Evolutionary conservation across 1,139 yeast genomes (phyloP).

Genomic region (Yamadazyma epiphylla): DNA sequence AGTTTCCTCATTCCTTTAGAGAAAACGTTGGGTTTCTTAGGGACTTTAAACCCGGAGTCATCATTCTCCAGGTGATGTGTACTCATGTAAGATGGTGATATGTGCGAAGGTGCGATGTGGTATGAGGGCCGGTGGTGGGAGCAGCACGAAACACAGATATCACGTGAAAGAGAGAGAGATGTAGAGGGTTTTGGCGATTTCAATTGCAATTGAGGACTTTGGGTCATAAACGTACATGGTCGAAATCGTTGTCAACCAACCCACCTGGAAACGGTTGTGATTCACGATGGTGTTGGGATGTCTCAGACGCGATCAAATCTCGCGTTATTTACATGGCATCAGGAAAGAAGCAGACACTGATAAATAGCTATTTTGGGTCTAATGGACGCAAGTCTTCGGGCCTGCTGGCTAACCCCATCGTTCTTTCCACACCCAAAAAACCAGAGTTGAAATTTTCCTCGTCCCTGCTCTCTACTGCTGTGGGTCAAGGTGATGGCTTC

Average conservation of each 20-base stretch:
- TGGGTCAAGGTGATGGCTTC: constrained; percentile 18
- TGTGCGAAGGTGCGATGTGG: not conserved
- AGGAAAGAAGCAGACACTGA: constrained; percentile 14
- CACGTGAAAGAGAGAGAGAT: no score
- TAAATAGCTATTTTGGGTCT: constrained; percentile 15
- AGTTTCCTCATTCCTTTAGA: constrained; percentile 20
- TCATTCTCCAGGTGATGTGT: not conserved
- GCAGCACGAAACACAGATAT: no score
- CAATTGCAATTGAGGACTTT: no score
- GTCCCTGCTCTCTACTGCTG: constrained; percentile 18
- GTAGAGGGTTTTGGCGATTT: no score
- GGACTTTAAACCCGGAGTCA: constrained; percentile 3
- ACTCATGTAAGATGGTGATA: not conserved
- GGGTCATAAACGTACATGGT: no score
- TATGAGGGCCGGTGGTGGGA: no score
- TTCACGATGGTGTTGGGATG: no score
- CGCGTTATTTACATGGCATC: constrained; percentile 1
- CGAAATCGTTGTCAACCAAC: no score
- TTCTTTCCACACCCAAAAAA: constrained; percentile 17
- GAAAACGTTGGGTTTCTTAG: constrained; percentile 15
- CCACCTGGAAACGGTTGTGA: no score
- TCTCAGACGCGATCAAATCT: no score
- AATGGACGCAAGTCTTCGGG: not conserved
- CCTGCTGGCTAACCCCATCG: constrained; percentile 1
- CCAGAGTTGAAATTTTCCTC: constrained; percentile 14